Base-by-base conservation (phyloP, 768 basidiomycete genomes). In the Lactarius sp. region DNA sequence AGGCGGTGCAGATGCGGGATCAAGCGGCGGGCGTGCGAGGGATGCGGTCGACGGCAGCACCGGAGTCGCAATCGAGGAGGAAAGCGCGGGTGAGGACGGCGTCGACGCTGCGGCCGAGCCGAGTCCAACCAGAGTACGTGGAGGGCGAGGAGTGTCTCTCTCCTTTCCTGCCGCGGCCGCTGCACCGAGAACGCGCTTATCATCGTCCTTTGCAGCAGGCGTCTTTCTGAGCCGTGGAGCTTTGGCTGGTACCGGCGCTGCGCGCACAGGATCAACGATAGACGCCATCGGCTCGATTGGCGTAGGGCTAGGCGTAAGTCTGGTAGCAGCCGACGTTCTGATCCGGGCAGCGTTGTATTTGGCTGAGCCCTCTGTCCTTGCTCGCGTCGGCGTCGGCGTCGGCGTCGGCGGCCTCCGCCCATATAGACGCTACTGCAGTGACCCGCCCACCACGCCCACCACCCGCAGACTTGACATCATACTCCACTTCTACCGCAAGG, bases 401-500 rank as follows among this genome's bases (percentile, higher is more conserved):
- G 7, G 52, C 39, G 10, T 50, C 52, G 14, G 66, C 42, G 10
- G 51, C 56, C 57, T 62, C 31, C n/a, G 87, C 83, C 89, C 90
- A 92, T 27, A 92, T 75, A 2, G 88, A 82, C 0, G 87, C 84
- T 1, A 90, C 87, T 4, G 88, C 78, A 3, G 88, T 78, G 16
- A 92, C 90, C 58, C 81, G 80, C 13, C 90, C 91, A 2, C 91
- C 90, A 49, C 81, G 77, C 2, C 91, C 90, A 4, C 91, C 89
- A 22, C 90, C 80, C 4, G 88, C 89, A 42, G 88, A 91, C 13
- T 86, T 83, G 31, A 90, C 73, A 69, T 92, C 84, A 69, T 91
- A 90, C 62, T 84, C 80, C 56, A 84, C 86, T 0, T 81, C 76
- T 64, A 84, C 81, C 3, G 68, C 62, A 22, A 73, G 71, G 47